phyloP scores from a whole-genome alignment of 176 grass and related monocot genomes.

The Phragmites australis region DNA sequence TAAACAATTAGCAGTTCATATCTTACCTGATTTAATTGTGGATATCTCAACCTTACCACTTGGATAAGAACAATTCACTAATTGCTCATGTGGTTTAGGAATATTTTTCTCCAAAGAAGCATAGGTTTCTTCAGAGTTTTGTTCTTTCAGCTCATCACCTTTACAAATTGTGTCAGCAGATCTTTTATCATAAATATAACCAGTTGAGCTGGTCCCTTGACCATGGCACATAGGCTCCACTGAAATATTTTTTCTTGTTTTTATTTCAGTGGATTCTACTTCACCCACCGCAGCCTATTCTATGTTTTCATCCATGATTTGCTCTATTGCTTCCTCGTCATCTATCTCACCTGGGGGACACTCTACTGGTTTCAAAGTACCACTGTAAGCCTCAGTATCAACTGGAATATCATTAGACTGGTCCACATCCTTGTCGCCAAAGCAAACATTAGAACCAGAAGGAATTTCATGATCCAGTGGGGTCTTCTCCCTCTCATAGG shows the following conservation, averaged over 20 bases:
- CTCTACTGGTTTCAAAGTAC: slow-evolving; percentile 19
- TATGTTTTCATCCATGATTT: not conserved
- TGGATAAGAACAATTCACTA: slow-evolving; percentile 19
- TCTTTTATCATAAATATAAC: not conserved
- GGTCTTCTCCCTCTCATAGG: slow-evolving; percentile 10
- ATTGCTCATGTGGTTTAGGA: slow-evolving; percentile 18
- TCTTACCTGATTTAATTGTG: slow-evolving; percentile 50
- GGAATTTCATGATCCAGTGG: slow-evolving; percentile 8
- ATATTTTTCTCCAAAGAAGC: slow-evolving; percentile 28
- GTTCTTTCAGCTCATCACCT: slow-evolving; percentile 23
- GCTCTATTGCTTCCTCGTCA: slow-evolving; percentile 15
- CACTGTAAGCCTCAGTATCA: slow-evolving; percentile 13
- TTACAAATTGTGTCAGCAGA: not conserved
- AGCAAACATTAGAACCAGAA: slow-evolving; percentile 26
- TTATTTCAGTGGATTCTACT: not conserved
- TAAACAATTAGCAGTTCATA: slow-evolving; percentile 11
- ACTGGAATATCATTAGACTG: slow-evolving; percentile 6
- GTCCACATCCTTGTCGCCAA: slow-evolving; percentile 3
- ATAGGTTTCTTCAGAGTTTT: slow-evolving; percentile 10
- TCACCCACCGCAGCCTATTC: slow-evolving; percentile 10
- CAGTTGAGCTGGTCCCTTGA: not conserved
- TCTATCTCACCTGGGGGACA: slow-evolving; percentile 3
- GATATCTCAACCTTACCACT: slow-evolving; percentile 30
- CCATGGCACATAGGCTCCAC: slow-evolving; percentile 17
- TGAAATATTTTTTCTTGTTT: not conserved